A percentile compares a stretch with the other conserved stretches of the same genome.
Conservation (phyloP, 495 filamentous ascomycete species). For the Lophium mytilinum region DNA sequence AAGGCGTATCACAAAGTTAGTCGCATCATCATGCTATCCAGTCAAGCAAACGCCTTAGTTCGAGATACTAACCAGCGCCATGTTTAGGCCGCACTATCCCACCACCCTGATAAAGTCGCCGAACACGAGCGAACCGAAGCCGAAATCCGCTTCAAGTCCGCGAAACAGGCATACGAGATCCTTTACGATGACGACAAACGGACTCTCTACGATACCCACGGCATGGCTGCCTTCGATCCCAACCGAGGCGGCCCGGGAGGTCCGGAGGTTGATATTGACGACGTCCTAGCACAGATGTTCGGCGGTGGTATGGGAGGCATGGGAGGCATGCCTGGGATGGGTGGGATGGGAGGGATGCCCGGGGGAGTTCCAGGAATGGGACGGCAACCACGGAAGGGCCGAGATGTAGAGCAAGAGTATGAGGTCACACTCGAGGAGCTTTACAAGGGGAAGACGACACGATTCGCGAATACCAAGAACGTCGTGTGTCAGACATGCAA, state of each 20-base stretch:
- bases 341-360: slow-evolving; percentile 44
- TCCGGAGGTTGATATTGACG: slow-evolving; percentile 72
- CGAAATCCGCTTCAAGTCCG: slow-evolving; percentile 81
- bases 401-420: slow-evolving; percentile 82
- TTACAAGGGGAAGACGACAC: slow-evolving; percentile 97
- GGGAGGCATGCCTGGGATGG: slow-evolving; percentile 46
- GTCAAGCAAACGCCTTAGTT: too few relatives aligned
- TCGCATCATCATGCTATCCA: slow-evolving; percentile 9
- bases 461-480: slow-evolving; percentile 89
- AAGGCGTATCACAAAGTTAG: slow-evolving; percentile 93
- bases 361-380: slow-evolving; percentile 47
- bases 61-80: background rate
- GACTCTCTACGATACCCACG: slow-evolving; percentile 82
- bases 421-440: slow-evolving; percentile 85
- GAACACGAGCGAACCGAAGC: slow-evolving; percentile 75
- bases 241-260: slow-evolving; percentile 48
- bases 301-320: slow-evolving; percentile 49
- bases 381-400: slow-evolving; percentile 59
- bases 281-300: slow-evolving; percentile 91
- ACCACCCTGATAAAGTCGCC: slow-evolving; percentile 93
- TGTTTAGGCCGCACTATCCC: slow-evolving; percentile 68
- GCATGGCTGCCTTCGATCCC: slow-evolving; percentile 86
- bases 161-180: slow-evolving; percentile 94
- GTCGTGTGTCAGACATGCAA: slow-evolving; percentile 81
- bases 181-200: slow-evolving; percentile 93